These are phyloP conservation scores for Powellomyces hirtus DNA, from an alignment of 192 early-diverging fungal species.

Conservation along the genomic window DNA sequence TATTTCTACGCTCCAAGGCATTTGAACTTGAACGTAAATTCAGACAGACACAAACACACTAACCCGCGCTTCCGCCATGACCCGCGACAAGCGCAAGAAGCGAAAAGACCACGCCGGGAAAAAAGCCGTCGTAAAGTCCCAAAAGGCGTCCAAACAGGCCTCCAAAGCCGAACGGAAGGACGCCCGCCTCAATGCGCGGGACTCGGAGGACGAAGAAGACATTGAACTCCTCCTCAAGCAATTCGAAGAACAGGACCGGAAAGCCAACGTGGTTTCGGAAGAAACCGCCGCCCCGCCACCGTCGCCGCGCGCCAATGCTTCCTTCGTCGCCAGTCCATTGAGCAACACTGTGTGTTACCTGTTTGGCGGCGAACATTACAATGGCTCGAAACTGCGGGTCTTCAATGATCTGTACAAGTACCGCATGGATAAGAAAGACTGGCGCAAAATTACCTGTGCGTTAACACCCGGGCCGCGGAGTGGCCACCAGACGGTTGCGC, in stretches of 20 bases:
- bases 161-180: conserved; percentile 38
- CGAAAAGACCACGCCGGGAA: conserved; percentile 25
- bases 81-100: conserved; percentile 31
- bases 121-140: conserved; percentile 16
- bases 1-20: too few relatives aligned
- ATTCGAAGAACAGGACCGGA: conserved; percentile 52
- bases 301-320: conserved; percentile 58
- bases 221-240: conserved; percentile 63
- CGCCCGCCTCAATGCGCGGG: conserved; percentile 37
- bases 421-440: conserved; percentile 71
- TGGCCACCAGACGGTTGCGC: conserved; percentile 65
- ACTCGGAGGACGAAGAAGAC: conserved; percentile 63
- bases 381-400: conserved; percentile 56
- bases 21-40: too few relatives aligned
- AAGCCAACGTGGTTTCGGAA: conserved; percentile 48
- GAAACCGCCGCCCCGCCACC: conserved; percentile 37
- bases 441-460: conserved; percentile 62
- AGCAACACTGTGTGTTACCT: conserved; percentile 58
- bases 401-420: conserved; percentile 72
- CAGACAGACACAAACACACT: too few relatives aligned
- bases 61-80: too few relatives aligned
- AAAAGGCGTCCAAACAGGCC: conserved; percentile 28
- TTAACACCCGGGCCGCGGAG: conserved; percentile 67
- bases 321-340: conserved; percentile 59
- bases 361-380: conserved; percentile 69